Evolutionary conservation across 331 rosid species (phyloP), one percentile per base, ranked within the genome.

Genomic region (Spiraea crenata): DNA sequence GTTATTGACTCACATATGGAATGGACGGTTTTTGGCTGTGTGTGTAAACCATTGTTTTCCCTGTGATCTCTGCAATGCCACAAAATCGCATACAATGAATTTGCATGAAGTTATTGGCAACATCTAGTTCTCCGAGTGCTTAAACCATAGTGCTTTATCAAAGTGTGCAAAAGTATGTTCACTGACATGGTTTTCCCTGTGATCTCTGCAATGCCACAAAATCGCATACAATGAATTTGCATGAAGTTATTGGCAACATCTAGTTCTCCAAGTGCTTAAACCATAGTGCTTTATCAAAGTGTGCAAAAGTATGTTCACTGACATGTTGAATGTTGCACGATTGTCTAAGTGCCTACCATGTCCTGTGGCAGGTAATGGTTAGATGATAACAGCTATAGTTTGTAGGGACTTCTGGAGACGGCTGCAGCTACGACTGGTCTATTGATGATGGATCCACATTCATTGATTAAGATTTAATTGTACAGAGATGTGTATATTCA

Each of bases 401-500:
- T 54, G 10, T 41, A 44, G 15, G 63, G 65, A 63, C 49, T 3
- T 47, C 64, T 15, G 65, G 65, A 60, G 38, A 38, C 45, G 6
- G 31, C 31, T 0, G 37, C 65, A 60, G 46, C 65, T 16, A 41
- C 11, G 31, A 25, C 31, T 25, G 31, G 31, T 25, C 31, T 10
- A 16, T 31, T 57, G 5, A 5, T 15, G 65, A 13, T 15, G 46
- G 5, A 16, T 10, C 65, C 37, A 42, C 45, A 7, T 56, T 9
- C 45, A 42, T 70, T 70, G 17, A 58, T 56, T 15, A 15, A 31
- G 16, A 42, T 34, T 57, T 46, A 31, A 2, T 44, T 31, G 65
- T 10, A 44, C 65, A 70, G 74, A 38, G 4, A 52, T 20, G 45
- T 57, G 65, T 70, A 31, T 57, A 70, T 70, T 42, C 61, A 9